Evolutionary conservation across 176 grass and related monocot species (phyloP).

Genomic region (Alopecurus myosuroides): DNA sequence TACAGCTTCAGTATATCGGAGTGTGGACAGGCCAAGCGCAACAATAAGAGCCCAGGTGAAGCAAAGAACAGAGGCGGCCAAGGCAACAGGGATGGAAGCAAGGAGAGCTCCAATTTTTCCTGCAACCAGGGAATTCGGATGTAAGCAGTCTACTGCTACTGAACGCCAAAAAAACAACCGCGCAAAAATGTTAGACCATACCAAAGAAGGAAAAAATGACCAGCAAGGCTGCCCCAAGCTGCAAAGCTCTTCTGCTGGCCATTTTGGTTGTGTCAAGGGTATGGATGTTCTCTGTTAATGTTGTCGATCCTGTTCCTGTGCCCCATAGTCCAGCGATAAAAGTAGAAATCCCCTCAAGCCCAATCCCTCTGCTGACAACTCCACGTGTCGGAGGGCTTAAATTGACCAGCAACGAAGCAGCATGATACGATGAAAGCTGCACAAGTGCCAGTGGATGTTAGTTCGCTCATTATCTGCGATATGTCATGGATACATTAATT

Average conservation of each 20-base stretch:
- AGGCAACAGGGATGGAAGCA: slow-evolving; percentile 80
- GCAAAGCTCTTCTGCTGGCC: slow-evolving; percentile 75
- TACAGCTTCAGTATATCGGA: slow-evolving; percentile 87
- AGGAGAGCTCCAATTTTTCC: slow-evolving; percentile 96
- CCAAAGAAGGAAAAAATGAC: slow-evolving; percentile 83
- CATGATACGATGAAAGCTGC: slow-evolving; percentile 89
- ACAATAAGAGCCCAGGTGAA: slow-evolving; percentile 93
- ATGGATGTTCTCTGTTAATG: slow-evolving; percentile 89
- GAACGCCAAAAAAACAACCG: neutral
- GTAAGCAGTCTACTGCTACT: neutral
- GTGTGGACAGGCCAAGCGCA: slow-evolving; percentile 72
- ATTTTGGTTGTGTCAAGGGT: slow-evolving; percentile 87
- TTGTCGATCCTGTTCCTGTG: slow-evolving; percentile 82
- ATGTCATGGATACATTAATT: neutral
- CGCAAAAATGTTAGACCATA: slow-evolving; percentile 23
- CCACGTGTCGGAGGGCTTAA: slow-evolving; percentile 84
- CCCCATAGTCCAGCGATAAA: slow-evolving; percentile 93
- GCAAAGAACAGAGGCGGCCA: slow-evolving; percentile 86
- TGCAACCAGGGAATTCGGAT: slow-evolving; percentile 18
- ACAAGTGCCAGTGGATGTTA: slow-evolving; percentile 7
- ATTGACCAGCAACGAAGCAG: slow-evolving; percentile 77
- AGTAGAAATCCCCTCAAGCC: slow-evolving; percentile 83
- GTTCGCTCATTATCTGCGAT: neutral
- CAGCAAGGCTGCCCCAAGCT: slow-evolving; percentile 67
- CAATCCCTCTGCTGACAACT: slow-evolving; percentile 96